Evolutionary conservation across 108 stramenopile genomes (phyloP), one percentile per base, ranked within the genome.

Genomic region (Epipyxis sp.): DNA sequence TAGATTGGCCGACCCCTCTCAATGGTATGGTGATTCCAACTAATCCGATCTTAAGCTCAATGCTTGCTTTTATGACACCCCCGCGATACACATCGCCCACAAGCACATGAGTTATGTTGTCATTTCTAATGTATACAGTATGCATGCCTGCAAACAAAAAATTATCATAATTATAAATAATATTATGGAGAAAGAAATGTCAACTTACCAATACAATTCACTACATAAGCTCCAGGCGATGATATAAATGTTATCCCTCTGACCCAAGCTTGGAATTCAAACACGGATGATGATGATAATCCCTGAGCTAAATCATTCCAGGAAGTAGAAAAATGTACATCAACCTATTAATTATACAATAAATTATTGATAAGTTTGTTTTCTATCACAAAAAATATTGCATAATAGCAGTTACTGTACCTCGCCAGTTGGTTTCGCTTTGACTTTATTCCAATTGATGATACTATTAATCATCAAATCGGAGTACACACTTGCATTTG

Each of bases 281-380:
- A 46, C 10, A 57, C 71, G 43, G 71, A 3, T 42, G 25, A 34
- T 13, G 71, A 35, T 34, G 71, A 74, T 34, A 57, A 54, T 6
- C 71, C 71, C 27, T 74, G 71, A 13, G 25, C 50, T 27, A 74
- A 6, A 42, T 74, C 71, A 57, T 74, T 74, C 71, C 71, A 74
- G 27, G 3, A 6, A 42, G 43, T 39, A 74, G 25, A 6, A 32
- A 42, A 74, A 37, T 57, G 71, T 35, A 74, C 27, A 37, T 74
- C 71, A 27, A 74, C 71, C 34, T 74, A 32, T 25, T 20, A 16
- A 37, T 37, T 16, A 41, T 20, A 40, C 16, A 16, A 68, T 20
- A 13, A 41, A 68, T 25, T 13, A 20, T 68, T n/a, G n/a, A n/a
- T n/a, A n/a, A n/a, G n/a, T n/a, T n/a, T n/a, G n/a, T n/a, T n/a